Conservation (phyloP, 2,329 filamentous ascomycete genomes). For the Cercospora janseana region DNA sequence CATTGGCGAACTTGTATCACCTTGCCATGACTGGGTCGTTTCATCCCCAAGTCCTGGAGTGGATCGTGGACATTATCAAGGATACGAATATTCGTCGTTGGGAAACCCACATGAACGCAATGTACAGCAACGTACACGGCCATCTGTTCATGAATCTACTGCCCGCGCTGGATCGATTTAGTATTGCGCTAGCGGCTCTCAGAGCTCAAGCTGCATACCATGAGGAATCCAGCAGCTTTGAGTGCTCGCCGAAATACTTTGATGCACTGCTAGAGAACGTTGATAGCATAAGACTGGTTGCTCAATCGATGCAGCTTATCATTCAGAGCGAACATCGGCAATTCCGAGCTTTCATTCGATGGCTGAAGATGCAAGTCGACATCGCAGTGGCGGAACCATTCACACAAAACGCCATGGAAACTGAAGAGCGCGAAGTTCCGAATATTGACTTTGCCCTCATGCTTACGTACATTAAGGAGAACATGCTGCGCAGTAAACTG, state of each 20-base stretch:
- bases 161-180: constrained; percentile 79
- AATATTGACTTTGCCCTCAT: constrained; percentile 70
- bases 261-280: constrained; percentile 61
- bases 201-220: constrained; percentile 81
- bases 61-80: constrained; percentile 55
- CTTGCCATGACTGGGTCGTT: constrained; percentile 81
- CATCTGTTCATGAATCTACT: constrained; percentile 85
- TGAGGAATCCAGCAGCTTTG: constrained; percentile 60
- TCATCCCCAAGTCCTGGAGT: constrained; percentile 73
- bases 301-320: constrained; percentile 68
- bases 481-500: constrained; percentile 36
- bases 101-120: constrained; percentile 80
- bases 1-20: constrained; percentile 78
- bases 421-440: constrained; percentile 71
- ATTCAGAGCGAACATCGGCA: constrained; percentile 74
- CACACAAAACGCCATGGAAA: constrained; percentile 62
- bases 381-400: constrained; percentile 65
- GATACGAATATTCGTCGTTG: constrained; percentile 71
- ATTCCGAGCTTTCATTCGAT: constrained; percentile 75
- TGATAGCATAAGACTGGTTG: constrained; percentile 71
- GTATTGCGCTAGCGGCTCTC: constrained; percentile 76
- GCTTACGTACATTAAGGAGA: constrained; percentile 74
- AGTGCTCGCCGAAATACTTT: constrained; percentile 48
- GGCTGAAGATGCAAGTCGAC: constrained; percentile 82
- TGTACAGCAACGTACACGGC: constrained; percentile 72